Conservation (phyloP, 176 grass and related monocot species). For the Saccharum spontaneum region DNA sequence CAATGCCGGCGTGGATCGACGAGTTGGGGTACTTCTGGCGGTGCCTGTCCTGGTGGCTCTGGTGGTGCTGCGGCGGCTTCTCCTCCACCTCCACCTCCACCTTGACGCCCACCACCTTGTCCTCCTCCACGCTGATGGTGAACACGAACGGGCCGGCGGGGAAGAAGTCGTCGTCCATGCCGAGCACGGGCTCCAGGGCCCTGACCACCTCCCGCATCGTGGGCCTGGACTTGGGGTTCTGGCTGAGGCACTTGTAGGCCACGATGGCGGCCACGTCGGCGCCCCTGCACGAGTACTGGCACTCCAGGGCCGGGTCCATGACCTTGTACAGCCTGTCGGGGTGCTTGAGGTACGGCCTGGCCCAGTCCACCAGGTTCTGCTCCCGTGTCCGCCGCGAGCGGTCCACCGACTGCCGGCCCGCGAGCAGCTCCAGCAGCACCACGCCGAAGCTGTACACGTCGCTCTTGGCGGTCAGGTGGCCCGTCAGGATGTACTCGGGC, state of each 20-base stretch:
- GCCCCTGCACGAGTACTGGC: conserved; percentile 70
- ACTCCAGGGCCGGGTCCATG: conserved; percentile 69
- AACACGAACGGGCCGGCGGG: conserved; percentile 61
- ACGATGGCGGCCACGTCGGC: conserved; percentile 65
- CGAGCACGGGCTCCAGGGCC: conserved; percentile 63
- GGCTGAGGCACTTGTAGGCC: conserved; percentile 86
- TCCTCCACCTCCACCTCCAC: conserved; percentile 38
- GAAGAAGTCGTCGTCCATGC: conserved; percentile 63
- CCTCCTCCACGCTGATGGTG: conserved; percentile 60
- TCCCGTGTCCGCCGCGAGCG: conserved; percentile 45
- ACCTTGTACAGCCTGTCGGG: conserved; percentile 50
- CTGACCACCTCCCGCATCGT: conserved; percentile 70
- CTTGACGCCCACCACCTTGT: conserved; percentile 47
- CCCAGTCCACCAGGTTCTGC: conserved; percentile 78
- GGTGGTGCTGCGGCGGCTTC: conserved; percentile 25
- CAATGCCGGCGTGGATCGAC: conserved; percentile 55
- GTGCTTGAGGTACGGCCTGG: conserved; percentile 56
- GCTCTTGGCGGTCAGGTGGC: conserved; percentile 78
- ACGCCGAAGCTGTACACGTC: conserved; percentile 88
- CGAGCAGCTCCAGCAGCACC: conserved; percentile 64
- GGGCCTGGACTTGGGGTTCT: conserved; percentile 72
- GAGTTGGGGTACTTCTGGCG: conserved; percentile 67
- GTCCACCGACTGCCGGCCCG: conserved; percentile 56
- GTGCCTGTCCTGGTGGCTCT: conserved; percentile 65
- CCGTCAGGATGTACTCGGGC: conserved; percentile 85